Evolutionary conservation across 2,329 filamentous ascomycete genomes (phyloP).

Genomic region (Neurospora crassa): DNA sequence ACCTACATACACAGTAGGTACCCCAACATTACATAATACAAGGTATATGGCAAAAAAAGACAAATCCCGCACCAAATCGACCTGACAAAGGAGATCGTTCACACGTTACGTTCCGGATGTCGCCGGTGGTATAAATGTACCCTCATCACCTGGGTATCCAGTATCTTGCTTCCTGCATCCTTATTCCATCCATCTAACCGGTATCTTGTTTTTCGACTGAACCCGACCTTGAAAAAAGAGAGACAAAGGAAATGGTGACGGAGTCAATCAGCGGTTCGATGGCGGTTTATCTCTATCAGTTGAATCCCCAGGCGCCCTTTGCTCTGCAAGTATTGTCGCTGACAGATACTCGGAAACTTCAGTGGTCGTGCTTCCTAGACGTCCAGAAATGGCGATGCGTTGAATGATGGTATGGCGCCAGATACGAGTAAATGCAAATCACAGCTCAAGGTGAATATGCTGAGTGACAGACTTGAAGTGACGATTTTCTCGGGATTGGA

Average conservation of each 20-base stretch:
- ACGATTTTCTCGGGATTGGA: constrained; percentile 34
- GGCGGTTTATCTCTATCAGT: background rate
- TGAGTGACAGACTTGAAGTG: background rate
- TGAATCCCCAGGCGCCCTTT: background rate
- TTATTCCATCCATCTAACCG: background rate
- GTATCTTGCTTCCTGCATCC: background rate
- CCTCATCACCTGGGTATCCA: background rate
- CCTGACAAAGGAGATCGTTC: background rate
- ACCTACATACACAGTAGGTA: background rate
- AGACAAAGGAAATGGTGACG: background rate
- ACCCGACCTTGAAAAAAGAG: background rate
- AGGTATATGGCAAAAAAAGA: constrained; percentile 2
- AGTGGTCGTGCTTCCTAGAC: background rate
- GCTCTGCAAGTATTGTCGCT: background rate
- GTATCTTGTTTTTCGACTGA: background rate
- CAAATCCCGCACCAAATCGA: background rate
- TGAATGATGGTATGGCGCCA: background rate
- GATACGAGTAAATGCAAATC: background rate
- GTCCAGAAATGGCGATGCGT: background rate
- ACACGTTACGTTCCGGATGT: background rate
- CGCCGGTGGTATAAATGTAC: background rate
- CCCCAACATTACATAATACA: constrained; percentile 6
- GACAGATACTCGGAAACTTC: background rate
- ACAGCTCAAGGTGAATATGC: background rate
- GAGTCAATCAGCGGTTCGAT: background rate